Conservation (phyloP, 192 early-diverging fungal species). For the Entomortierella beljakovae region DNA sequence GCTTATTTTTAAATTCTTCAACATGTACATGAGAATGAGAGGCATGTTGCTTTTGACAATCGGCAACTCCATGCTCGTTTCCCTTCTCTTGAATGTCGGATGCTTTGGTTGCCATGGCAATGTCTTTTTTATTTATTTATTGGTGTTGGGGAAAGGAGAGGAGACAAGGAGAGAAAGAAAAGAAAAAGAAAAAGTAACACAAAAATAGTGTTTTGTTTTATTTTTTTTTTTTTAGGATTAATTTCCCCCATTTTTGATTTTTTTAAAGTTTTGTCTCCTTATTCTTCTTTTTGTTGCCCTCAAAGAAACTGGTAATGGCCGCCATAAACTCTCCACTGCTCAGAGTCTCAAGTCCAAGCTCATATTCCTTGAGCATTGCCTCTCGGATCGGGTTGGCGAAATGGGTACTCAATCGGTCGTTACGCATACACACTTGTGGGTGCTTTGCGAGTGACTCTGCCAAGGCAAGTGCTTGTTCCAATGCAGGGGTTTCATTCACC, state of each 20-base stretch:
- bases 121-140: background rate
- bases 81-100: background rate
- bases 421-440: conserved; percentile 60
- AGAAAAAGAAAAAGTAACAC: background rate
- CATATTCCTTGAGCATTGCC: conserved; percentile 57
- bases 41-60: conserved; percentile 5
- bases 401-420: conserved; percentile 53
- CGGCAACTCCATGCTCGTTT: background rate
- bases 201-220: background rate
- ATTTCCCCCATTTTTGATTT: too few relatives aligned
- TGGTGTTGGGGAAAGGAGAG: background rate
- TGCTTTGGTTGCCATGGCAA: conserved; percentile 14
- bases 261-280: conserved; percentile 1
- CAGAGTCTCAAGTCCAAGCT: conserved; percentile 50
- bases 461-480: conserved; percentile 50
- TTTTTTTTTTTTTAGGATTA: too few relatives aligned
- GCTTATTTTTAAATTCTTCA: conserved; percentile 4
- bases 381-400: conserved; percentile 37
- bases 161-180: background rate
- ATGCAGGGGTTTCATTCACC: conserved; percentile 26
- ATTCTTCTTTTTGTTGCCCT: background rate
- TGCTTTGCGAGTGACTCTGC: conserved; percentile 46
- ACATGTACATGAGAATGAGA: conserved; percentile 1
- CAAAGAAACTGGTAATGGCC: conserved; percentile 37
- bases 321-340: conserved; percentile 53